Conservation (phyloP, 176 grass and related monocot species). For the Bolboschoenus planiculmis region DNA sequence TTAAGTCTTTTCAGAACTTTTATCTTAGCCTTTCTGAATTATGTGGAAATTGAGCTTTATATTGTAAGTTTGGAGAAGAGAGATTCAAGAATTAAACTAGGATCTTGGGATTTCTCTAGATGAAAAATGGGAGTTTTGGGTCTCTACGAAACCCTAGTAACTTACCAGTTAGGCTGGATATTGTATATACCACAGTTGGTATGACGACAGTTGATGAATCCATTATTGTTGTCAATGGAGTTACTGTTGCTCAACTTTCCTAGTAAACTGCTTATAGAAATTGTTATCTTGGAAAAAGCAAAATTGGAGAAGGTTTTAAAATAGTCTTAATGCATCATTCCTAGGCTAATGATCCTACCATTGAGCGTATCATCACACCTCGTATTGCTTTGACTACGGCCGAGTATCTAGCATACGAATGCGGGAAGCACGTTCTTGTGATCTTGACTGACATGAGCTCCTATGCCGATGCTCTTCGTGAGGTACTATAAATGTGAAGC, state of each 20-base stretch:
- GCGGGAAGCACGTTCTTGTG: slow-evolving; percentile 88
- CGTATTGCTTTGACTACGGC: slow-evolving; percentile 87
- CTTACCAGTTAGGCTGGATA: not conserved
- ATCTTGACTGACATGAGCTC: slow-evolving; percentile 97
- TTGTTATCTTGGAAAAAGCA: not conserved
- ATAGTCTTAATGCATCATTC: not conserved
- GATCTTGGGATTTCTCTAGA: not conserved
- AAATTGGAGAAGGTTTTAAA: not conserved
- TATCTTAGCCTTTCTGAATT: not conserved
- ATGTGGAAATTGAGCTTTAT: not conserved
- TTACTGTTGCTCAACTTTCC: not conserved
- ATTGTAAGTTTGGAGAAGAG: not conserved
- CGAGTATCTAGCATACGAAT: slow-evolving; percentile 94
- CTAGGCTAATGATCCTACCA: slow-evolving; percentile 92
- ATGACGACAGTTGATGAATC: not conserved
- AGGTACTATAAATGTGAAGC: slow-evolving; percentile 32
- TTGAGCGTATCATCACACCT: slow-evolving; percentile 90
- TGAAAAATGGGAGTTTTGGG: not conserved
- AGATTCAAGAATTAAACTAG: not conserved
- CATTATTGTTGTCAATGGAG: not conserved
- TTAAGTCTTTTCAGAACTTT: not conserved
- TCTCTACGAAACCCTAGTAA: not conserved
- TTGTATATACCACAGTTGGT: not conserved
- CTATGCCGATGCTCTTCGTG: slow-evolving; percentile 91
- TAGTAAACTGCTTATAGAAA: not conserved